phyloP scores from a whole-genome alignment of 2,329 filamentous ascomycete species.

The Tothia fuscella region DNA sequence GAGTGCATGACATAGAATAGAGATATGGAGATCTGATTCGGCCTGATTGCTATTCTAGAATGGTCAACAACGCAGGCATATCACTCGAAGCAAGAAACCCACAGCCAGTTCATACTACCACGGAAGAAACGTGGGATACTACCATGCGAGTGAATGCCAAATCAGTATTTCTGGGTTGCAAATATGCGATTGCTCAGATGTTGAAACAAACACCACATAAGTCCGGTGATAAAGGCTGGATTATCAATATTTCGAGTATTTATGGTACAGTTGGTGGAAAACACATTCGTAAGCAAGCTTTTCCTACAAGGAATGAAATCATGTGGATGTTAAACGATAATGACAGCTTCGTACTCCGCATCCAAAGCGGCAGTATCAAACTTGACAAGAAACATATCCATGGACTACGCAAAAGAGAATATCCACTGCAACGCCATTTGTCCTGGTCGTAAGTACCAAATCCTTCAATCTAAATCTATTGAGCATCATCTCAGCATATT shows the following conservation, averaged over 20 bases:
- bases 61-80: slow-evolving; percentile 37
- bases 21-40: no score
- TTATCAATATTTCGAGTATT: slow-evolving; percentile 38
- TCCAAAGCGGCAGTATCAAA: slow-evolving; percentile 17
- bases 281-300: background rate
- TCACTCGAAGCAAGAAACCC: slow-evolving; percentile 24
- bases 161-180: slow-evolving; percentile 32
- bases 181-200: slow-evolving; percentile 39
- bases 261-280: slow-evolving; percentile 19
- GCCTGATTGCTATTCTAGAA: slow-evolving; percentile 12
- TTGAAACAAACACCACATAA: slow-evolving; percentile 31
- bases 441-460: slow-evolving; percentile 34
- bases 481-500: background rate
- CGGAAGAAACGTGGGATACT: slow-evolving; percentile 34
- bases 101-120: slow-evolving; percentile 33
- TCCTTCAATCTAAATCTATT: background rate
- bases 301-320: no score
- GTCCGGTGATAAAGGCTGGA: slow-evolving; percentile 35
- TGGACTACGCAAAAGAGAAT: slow-evolving; percentile 36
- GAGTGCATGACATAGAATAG: background rate
- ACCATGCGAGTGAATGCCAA: slow-evolving; percentile 25
- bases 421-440: slow-evolving; percentile 45
- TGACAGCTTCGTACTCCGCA: background rate
- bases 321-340: background rate
- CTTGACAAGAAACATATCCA: slow-evolving; percentile 36